Evolutionary conservation across 129 eudicot species (phyloP).

Genomic region (Apium graveolens): DNA sequence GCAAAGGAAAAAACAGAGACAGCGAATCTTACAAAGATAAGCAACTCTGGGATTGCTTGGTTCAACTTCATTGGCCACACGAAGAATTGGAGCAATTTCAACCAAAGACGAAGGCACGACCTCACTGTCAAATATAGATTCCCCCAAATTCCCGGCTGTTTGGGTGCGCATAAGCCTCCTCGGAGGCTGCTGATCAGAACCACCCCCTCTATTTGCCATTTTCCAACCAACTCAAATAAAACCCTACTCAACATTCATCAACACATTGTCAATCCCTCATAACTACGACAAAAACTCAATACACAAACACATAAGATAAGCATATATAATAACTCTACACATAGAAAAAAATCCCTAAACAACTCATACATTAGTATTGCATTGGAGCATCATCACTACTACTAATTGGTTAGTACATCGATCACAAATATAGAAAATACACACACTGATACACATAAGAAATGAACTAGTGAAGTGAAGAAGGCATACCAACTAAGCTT

Average conservation of each 20-base stretch:
- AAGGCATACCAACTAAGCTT: not conserved
- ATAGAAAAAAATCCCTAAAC: no score
- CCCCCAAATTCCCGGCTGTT: constrained; percentile 86
- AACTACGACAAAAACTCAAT: not conserved
- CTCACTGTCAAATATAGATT: constrained; percentile 93
- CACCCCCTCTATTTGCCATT: constrained; percentile 55
- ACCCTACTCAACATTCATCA: constrained; percentile 11
- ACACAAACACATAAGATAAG: not conserved
- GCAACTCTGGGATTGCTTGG: constrained; percentile 89
- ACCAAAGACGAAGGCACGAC: constrained; percentile 88
- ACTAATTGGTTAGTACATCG: not conserved
- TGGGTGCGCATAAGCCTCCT: constrained; percentile 84
- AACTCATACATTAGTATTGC: not conserved
- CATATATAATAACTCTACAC: not conserved
- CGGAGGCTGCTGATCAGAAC: constrained; percentile 60
- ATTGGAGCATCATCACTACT: not conserved
- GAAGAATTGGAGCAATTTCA: constrained; percentile 96
- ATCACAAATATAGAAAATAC: no score
- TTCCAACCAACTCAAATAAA: constrained; percentile 16
- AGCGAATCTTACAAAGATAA: constrained; percentile 62
- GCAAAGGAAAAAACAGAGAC: not conserved
- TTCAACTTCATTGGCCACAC: constrained; percentile 99
- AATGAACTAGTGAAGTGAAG: not conserved
- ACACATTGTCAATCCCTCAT: not conserved
- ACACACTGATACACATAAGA: not conserved